Base-by-base conservation (phyloP, 1,284 basidiomycete species). In the Pseudozyma thailandica region DNA sequence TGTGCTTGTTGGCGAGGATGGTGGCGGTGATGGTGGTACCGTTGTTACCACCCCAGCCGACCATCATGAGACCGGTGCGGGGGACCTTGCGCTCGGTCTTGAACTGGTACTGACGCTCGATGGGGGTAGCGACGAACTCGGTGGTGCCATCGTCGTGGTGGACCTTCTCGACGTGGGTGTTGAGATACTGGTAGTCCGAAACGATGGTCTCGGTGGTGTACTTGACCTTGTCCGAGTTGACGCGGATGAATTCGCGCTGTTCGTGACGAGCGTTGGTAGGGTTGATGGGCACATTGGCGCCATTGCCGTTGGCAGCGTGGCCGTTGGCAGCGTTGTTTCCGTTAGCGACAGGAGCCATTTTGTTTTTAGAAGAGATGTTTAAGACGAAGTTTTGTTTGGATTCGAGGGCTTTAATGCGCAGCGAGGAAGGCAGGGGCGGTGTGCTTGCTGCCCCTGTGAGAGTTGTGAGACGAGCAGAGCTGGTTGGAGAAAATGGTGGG, bases 1-100 rank as follows among this genome's bases (percentile, higher is more conserved):
- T 90, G 87, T 98, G 91, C 76, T 90, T 90, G 88, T 98, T 98
- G 82, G 96, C 95, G 78, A 98, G 89, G 83, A 98, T 90, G 74
- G 94, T 96, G 26, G 96, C 94, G 74, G 90, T 90, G 61, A 98
- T 88, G 43, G 95, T 98, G 55, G 92, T 90, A 62, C 95, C 95
- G 83, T 98, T 98, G 88, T 98, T 98, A 64, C 95, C 95, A 73
- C 95, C 95, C 73, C 94, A 86, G 72, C 95, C 95, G 81, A 98
- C 91, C 87, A 98, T 91, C 91, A 98, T 92, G 74, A 98, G 87
- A 63, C 95, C 95, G 84, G 94, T 96, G 87, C 91, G 94, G 77
- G 90, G 88, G 60, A 96, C 92, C 82, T 90, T 88, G 82, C 91
- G 88, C 82, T 89, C 87, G 70, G 95, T 98, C 85, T 91, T 91